Base-by-base conservation (phyloP, 1,284 basidiomycete species). In the Trichosporon sp. region DNA sequence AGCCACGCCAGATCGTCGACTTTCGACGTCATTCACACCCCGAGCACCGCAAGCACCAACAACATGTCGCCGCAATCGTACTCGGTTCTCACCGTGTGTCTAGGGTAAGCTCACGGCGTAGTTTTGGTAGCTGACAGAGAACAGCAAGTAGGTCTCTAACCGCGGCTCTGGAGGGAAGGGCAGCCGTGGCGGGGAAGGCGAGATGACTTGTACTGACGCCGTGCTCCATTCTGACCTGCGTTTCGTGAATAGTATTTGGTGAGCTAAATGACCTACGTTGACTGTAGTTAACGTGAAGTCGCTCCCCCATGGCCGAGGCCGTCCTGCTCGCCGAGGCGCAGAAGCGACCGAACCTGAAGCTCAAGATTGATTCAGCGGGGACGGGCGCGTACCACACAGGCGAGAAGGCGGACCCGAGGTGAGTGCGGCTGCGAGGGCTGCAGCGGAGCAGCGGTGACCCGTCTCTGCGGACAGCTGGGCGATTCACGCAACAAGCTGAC, bases 301-400 rank as follows among this genome's bases (percentile, higher is more conserved):
- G 80, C 35, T 82, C 81, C 18, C 81, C 83, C 31, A 83, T 84
- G 81, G 83, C 83, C 13, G 83, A 84, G 77, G 83, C 83, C 15
- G 78, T 84, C 8, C 70, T 84, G 44, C 75, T 72, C 8, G 74
- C 79, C 62, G 78, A 80, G 47, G 77, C 80, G 34, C 51, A 71
- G 12, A 70, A 75, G 34, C 73, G 76, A 25, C 67, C 74, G 1
- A 63, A 68, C 13, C 66, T 83, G 27, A 71, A 76, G 12, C 70
- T 83, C 27, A 63, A 56, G 2, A 78, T 84, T 51, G 83, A 84
- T 63, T 83, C 82, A 5, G 82, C 82, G 7, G 83, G 83, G 0
- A 84, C 83, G 3, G 83, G 80, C 1, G 83, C 82, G 6, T 84
- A 85, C 68, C 83, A 84, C 69, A 77, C 74, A n/a, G 83, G 84